phyloP scores from a whole-genome alignment of 257 asterid genomes.

The Orobanche coerulescens region DNA sequence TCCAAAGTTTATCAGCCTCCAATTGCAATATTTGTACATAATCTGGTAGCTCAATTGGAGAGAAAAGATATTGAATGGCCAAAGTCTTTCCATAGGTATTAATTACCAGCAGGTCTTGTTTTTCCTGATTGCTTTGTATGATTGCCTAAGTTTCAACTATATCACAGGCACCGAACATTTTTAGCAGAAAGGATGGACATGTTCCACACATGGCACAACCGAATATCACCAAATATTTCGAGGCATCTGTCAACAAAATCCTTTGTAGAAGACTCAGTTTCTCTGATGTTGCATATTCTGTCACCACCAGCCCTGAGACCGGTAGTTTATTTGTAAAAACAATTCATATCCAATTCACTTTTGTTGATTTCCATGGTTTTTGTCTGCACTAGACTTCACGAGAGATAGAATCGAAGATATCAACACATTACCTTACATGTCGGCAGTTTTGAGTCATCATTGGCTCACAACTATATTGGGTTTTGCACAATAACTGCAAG shows the following conservation, averaged over 20 bases:
- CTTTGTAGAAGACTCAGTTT: slow-evolving; percentile 69
- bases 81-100: slow-evolving; percentile 80
- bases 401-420: neutral
- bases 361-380: slow-evolving; percentile 13
- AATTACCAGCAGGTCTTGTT: slow-evolving; percentile 12
- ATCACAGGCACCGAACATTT: slow-evolving; percentile 49
- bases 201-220: slow-evolving; percentile 67
- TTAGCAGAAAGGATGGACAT: slow-evolving; percentile 69
- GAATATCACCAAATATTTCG: slow-evolving; percentile 66
- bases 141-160: slow-evolving; percentile 16
- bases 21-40: slow-evolving; percentile 57
- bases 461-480: neutral
- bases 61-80: slow-evolving; percentile 88
- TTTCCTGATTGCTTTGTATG: neutral
- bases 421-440: neutral
- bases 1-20: slow-evolving; percentile 86
- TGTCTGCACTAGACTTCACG: neutral
- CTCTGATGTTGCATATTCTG: slow-evolving; percentile 74
- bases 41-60: slow-evolving; percentile 70
- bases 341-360: slow-evolving; percentile 12
- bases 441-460: neutral
- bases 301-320: slow-evolving; percentile 86
- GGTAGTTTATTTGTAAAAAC: slow-evolving; percentile 37
- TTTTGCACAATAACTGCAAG: neutral
- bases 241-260: slow-evolving; percentile 82